A percentile compares a stretch with the other conserved stretches of the same genome.
phyloP scores from a whole-genome alignment of 2,329 filamentous ascomycete genomes.

The Lizonia empirigonia region DNA sequence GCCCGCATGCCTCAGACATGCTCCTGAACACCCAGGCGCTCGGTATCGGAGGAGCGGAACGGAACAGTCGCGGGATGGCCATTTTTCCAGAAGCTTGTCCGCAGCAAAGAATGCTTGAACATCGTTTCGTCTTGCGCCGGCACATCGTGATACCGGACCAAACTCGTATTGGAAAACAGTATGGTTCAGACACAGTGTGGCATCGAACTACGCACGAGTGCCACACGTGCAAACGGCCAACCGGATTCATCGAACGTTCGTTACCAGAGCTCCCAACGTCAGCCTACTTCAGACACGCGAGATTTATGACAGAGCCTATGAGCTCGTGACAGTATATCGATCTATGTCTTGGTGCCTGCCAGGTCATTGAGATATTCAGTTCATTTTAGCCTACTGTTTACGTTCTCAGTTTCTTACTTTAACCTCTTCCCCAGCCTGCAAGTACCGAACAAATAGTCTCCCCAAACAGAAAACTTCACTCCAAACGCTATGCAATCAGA shows the following conservation, averaged over 20 bases:
- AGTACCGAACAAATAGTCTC: too few relatives aligned
- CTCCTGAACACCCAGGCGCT: background rate
- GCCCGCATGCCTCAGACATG: constrained; percentile 5
- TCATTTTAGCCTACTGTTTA: too few relatives aligned
- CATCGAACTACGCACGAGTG: background rate
- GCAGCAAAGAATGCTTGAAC: background rate
- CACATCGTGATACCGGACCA: background rate
- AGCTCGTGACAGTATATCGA: too few relatives aligned
- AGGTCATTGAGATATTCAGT: too few relatives aligned
- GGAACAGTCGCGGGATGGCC: background rate
- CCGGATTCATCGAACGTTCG: background rate
- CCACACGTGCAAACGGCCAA: background rate
- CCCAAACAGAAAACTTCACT: too few relatives aligned
- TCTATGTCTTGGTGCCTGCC: too few relatives aligned
- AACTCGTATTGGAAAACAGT: background rate
- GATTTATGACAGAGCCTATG: too few relatives aligned
- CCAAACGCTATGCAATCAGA: background rate
- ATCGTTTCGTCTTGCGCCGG: constrained; percentile 1
- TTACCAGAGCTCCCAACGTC: background rate
- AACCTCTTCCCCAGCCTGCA: too few relatives aligned
- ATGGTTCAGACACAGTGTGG: background rate
- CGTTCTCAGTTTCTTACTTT: too few relatives aligned
- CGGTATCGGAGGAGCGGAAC: background rate
- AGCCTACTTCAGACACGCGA: too few relatives aligned
- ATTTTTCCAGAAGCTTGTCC: constrained; percentile 6